Conservation (phyloP, 768 basidiomycete species). For the Amanita subjunquillea region DNA sequence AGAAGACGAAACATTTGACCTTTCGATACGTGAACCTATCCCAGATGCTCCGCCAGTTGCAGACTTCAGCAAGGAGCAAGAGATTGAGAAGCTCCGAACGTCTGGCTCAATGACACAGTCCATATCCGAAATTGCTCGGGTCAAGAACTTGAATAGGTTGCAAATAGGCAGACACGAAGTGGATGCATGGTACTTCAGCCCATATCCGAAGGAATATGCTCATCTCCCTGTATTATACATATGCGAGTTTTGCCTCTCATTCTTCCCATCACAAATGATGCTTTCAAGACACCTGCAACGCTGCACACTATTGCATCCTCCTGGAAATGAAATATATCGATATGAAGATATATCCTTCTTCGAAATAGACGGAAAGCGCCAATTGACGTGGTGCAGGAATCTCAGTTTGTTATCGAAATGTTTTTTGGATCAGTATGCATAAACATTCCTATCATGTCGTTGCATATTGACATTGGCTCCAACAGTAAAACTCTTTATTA, state of each 20-base stretch:
- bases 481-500: conserved; percentile 95
- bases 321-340: conserved; percentile 99
- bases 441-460: conserved; percentile 7
- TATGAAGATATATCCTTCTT: conserved; percentile 96
- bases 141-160: conserved; percentile 95
- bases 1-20: conserved; percentile 60
- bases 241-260: conserved; percentile 97
- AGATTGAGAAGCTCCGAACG: conserved; percentile 96
- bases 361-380: conserved; percentile 95
- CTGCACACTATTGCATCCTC: conserved; percentile 88
- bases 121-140: conserved; percentile 93
- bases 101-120: conserved; percentile 99
- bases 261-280: conserved; percentile 87
- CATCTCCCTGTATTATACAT: conserved; percentile 92
- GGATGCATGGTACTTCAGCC: conserved; percentile 99
- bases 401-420: conserved; percentile 94
- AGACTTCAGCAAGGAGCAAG: conserved; percentile 91
- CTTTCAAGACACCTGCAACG: conserved; percentile 84
- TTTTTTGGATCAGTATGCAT: conserved; percentile 90
- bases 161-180: conserved; percentile 96
- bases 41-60: conserved; percentile 42
- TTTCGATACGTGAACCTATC: conserved; percentile 41
- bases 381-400: conserved; percentile 94
- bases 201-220: conserved; percentile 97
- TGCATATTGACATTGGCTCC: conserved; percentile 13